Conservation (phyloP, 2,329 filamentous ascomycete species). For the Monosporascus sp. region DNA sequence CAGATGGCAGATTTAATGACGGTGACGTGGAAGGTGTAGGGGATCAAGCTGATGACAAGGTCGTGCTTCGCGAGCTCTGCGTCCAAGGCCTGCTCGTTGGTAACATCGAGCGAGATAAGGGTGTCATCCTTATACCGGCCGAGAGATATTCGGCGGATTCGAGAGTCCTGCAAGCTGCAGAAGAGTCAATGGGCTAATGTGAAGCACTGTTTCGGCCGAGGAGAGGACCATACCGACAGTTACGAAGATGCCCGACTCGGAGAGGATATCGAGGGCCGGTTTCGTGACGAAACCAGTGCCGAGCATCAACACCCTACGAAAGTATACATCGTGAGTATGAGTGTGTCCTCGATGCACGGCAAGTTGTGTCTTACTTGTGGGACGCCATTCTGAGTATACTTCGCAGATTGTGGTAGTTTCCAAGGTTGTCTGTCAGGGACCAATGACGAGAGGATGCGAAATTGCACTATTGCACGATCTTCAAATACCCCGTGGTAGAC, state of each 20-base stretch:
- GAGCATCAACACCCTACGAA: conserved; percentile 37
- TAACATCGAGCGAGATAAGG: conserved; percentile 54
- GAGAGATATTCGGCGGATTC: conserved; percentile 4
- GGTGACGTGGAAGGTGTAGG: conserved; percentile 80
- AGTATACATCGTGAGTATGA: conserved; percentile 12
- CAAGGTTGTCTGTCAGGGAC: not conserved
- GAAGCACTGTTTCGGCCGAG: not conserved
- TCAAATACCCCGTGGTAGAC: too few species aligned
- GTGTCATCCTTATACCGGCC: conserved; percentile 3
- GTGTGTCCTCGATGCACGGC: not conserved
- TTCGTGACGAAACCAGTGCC: conserved; percentile 49
- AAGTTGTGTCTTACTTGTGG: not conserved
- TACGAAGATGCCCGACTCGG: conserved; percentile 50
- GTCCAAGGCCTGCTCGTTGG: conserved; percentile 69
- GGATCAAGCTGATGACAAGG: conserved; percentile 76
- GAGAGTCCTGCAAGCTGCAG: conserved; percentile 8
- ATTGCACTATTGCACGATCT: too few species aligned
- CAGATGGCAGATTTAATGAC: conserved; percentile 93
- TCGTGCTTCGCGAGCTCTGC: conserved; percentile 73
- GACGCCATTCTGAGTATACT: conserved; percentile 22
- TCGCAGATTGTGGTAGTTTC: not conserved
- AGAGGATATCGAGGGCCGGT: conserved; percentile 54
- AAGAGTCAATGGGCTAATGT: not conserved
- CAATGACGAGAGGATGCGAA: not conserved
- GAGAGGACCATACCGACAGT: conserved; percentile 42